phyloP scores from a whole-genome alignment of 345 rosid genomes.

The Sonneratia caseolaris region DNA sequence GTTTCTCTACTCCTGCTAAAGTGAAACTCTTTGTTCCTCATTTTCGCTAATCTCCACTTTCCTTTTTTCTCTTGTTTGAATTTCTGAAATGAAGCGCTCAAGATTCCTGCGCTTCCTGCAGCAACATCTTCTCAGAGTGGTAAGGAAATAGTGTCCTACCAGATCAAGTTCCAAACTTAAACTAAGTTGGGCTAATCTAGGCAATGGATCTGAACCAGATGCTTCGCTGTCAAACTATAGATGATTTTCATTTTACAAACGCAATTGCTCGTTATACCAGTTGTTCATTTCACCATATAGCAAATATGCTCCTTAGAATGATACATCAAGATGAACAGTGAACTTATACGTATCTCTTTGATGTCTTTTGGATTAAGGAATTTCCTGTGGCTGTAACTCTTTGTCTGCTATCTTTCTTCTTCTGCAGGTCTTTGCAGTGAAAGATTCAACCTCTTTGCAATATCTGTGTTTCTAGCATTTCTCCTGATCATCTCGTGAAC shows the following conservation, averaged over 20 bases:
- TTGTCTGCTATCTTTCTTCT: not conserved
- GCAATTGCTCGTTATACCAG: not conserved
- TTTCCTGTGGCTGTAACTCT: not conserved
- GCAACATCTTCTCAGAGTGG: slow-evolving; percentile 71
- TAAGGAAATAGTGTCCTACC: slow-evolving; percentile 18
- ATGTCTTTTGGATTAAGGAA: not conserved
- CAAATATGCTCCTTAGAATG: not conserved
- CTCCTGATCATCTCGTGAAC: slow-evolving; percentile 24
- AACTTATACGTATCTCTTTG: not conserved
- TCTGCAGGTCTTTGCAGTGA: slow-evolving; percentile 44
- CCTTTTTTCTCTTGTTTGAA: not conserved
- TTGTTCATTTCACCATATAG: not conserved
- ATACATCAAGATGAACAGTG: not conserved
- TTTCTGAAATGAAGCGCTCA: slow-evolving; percentile 44
- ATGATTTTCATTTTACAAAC: not conserved
- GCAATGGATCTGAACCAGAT: not conserved
- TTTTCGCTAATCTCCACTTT: not conserved
- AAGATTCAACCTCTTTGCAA: slow-evolving; percentile 18
- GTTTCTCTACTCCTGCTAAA: not conserved
- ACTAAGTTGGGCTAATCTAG: not conserved
- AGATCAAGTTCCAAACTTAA: not conserved
- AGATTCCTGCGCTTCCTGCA: slow-evolving; percentile 91
- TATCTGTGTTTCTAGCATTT: slow-evolving; percentile 20
- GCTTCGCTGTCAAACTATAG: not conserved
- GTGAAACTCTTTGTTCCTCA: not conserved